Evolutionary conservation across 106 monocot genomes (phyloP).

Genomic region (Apostasia shenzhenica): DNA sequence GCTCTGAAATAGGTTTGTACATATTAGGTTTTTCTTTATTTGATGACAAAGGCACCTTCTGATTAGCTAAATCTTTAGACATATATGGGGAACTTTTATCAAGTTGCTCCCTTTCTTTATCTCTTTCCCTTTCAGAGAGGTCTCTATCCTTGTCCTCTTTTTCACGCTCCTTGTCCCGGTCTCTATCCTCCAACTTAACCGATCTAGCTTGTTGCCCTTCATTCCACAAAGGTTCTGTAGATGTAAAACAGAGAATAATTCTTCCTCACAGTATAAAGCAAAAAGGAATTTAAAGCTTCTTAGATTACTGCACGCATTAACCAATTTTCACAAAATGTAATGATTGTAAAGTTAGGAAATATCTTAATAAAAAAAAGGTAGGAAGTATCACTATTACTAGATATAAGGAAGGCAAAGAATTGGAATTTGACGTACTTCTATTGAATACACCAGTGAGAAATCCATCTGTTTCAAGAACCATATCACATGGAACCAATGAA

Average conservation of each 20-base stretch:
- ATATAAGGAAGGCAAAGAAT: not conserved
- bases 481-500: constrained; percentile 1
- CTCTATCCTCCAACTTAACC: constrained; percentile 48
- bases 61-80: constrained; percentile 37
- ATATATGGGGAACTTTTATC: constrained; percentile 24
- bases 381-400: not conserved
- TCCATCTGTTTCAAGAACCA: constrained; percentile 44
- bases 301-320: too few species aligned
- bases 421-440: constrained; percentile 51
- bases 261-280: not conserved
- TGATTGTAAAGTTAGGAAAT: too few species aligned
- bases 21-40: constrained; percentile 59
- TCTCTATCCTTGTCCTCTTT: constrained; percentile 31
- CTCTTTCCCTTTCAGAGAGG: constrained; percentile 44
- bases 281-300: not conserved
- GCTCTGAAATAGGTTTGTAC: constrained; percentile 67
- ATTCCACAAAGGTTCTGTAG: constrained; percentile 24
- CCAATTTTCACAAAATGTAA: too few species aligned
- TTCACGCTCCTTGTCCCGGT: constrained; percentile 33
- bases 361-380: not conserved
- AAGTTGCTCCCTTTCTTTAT: constrained; percentile 46
- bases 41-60: constrained; percentile 32
- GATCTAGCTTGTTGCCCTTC: constrained; percentile 29
- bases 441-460: constrained; percentile 60
- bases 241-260: constrained; percentile 1